A percentile compares a stretch with the other conserved stretches of the same genome.
phyloP scores from a whole-genome alignment of 2,329 filamentous ascomycete genomes.

The Beauveria sp. region DNA sequence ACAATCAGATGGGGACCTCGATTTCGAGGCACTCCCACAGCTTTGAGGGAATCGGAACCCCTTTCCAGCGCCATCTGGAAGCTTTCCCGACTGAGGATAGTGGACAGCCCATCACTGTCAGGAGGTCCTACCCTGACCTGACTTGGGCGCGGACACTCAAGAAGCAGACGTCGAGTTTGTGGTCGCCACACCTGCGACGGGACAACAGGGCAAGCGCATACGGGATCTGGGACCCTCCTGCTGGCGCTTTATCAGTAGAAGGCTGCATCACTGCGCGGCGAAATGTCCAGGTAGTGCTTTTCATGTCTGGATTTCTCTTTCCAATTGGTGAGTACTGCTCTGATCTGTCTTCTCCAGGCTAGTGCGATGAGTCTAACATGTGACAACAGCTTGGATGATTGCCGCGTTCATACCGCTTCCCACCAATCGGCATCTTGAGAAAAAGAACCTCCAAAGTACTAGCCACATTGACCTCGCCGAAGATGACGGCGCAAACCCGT shows the following conservation, averaged over 20 bases:
- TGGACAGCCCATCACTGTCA: neutral
- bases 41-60: slow-evolving; percentile 40
- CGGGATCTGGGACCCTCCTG: slow-evolving; percentile 68
- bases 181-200: slow-evolving; percentile 64
- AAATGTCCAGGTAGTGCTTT: slow-evolving; percentile 68
- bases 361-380: neutral
- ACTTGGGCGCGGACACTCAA: slow-evolving; percentile 22
- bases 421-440: slow-evolving; percentile 43
- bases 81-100: slow-evolving; percentile 16
- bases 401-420: slow-evolving; percentile 69
- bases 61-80: slow-evolving; percentile 37
- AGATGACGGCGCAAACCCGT: slow-evolving; percentile 24
- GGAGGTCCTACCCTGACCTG: slow-evolving; percentile 6
- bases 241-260: slow-evolving; percentile 55
- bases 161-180: slow-evolving; percentile 54
- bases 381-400: slow-evolving; percentile 63
- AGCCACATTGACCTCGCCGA: slow-evolving; percentile 32
- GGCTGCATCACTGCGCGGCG: slow-evolving; percentile 55
- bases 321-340: slow-evolving; percentile 53
- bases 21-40: slow-evolving; percentile 42
- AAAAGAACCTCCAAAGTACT: slow-evolving; percentile 37
- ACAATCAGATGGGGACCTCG: slow-evolving; percentile 40
- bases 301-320: slow-evolving; percentile 69
- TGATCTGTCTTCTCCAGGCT: too few species aligned
- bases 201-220: slow-evolving; percentile 52